Base-by-base conservation (phyloP, 495 filamentous ascomycete species). In the Physcia stellaris region DNA sequence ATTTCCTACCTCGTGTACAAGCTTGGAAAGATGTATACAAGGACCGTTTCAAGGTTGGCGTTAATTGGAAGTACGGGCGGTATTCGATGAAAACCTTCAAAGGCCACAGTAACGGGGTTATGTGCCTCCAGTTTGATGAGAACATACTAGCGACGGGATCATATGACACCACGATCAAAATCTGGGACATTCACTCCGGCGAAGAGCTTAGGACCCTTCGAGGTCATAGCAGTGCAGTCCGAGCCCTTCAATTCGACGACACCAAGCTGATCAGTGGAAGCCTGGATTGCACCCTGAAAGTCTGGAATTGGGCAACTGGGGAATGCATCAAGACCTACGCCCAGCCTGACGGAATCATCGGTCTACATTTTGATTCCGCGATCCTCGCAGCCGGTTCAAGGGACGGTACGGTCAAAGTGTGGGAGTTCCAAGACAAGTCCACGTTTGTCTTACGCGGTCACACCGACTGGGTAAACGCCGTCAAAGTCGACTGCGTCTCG, bases 271-370 rank as follows among this genome's bases (percentile, higher is more conserved):
- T 93, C 53, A 88, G 80, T 26, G 86, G 83, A 17, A 79, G 77
- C 46, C 58, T 93, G 34, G 86, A 94, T 52, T 58, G 70, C 38
- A 92, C 74, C 13, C 59, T 99, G 39, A 83, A 82, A 54, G 74
- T 96, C 21, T 99, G 90, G 92, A 94, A 96, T 48, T 96, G 87
- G 86, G 71, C 80, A 28, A 95, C 86, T 0, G 90, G 90, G 29
- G 75, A 83, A 49, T 92, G 83, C 51, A 69, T 94, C 30, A 82
- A 79, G 11, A 93, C 77, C 1, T 77, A 86, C 24, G 78, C 77
- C 4, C 90, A 96, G 52, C 72, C 66, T 6, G 77, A 70, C 28
- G 87, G 86, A 10, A 75, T 99, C 15, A 80, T 96, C 41, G 73
- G 75, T 20, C 62, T 98, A 6, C 82, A 95, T 56, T 94, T 93